Percentiles rank a stretch among this genome's conserved stretches.
Conservation (phyloP, 106 monocot genomes). For the Gastrodia elata region DNA sequence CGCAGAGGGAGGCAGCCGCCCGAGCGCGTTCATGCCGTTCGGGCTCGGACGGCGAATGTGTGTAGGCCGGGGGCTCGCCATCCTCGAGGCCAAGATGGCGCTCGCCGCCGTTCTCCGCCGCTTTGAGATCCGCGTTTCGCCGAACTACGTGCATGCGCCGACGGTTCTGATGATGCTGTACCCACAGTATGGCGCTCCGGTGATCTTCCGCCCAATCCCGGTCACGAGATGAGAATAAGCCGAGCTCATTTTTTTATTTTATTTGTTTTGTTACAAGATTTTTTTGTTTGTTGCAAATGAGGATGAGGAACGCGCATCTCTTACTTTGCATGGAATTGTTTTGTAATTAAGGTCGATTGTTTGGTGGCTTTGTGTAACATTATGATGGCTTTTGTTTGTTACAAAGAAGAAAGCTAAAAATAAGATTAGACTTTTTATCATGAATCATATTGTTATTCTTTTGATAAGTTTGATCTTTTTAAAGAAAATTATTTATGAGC, state of each 20-base stretch:
- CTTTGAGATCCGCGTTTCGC: constrained; percentile 37
- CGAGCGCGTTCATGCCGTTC: constrained; percentile 68
- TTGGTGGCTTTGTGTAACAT: too few species aligned
- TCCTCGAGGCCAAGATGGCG: constrained; percentile 63
- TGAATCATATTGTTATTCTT: too few species aligned
- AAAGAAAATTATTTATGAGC: too few species aligned
- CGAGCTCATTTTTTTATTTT: neutral
- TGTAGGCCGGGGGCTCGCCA: constrained; percentile 59
- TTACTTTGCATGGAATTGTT: neutral
- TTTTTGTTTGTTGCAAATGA: constrained; percentile 1
- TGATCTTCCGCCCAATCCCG: constrained; percentile 26
- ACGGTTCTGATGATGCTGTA: constrained; percentile 60
- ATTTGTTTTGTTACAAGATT: neutral
- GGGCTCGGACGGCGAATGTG: constrained; percentile 66
- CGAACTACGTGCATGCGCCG: constrained; percentile 59
- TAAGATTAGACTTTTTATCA: too few species aligned
- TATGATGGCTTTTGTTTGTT: too few species aligned
- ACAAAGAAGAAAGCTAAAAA: too few species aligned
- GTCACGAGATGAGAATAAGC: neutral
- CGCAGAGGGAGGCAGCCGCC: constrained; percentile 31
- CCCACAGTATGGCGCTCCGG: constrained; percentile 59
- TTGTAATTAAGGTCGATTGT: neutral
- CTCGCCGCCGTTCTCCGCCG: constrained; percentile 53
- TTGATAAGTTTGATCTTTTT: too few species aligned
- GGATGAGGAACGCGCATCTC: neutral